These are phyloP conservation scores for Malus orientalis DNA, from an alignment of 306 rosid species.

Conservation along the genomic window DNA sequence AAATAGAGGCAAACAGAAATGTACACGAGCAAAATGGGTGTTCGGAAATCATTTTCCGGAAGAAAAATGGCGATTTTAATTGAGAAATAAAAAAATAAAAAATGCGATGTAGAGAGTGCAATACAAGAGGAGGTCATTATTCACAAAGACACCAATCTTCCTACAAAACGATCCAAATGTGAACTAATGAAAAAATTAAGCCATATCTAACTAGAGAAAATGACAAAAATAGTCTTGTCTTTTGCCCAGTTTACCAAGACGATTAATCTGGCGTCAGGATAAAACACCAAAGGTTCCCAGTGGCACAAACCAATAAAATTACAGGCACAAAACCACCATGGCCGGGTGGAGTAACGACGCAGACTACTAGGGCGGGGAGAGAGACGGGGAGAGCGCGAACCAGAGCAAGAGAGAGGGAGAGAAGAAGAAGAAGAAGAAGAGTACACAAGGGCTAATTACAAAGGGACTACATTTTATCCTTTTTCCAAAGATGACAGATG, in stretches of 20 bases:
- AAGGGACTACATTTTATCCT: slow-evolving; percentile 30
- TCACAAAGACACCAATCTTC: not conserved
- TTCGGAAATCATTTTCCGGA: not conserved
- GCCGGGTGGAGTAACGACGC: not conserved
- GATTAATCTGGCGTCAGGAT: slow-evolving; percentile 30
- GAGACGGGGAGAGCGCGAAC: not conserved
- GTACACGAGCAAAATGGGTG: not conserved
- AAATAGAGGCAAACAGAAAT: no score
- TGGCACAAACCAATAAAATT: slow-evolving; percentile 22
- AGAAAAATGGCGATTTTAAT: not conserved
- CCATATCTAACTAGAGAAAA: slow-evolving; percentile 14
- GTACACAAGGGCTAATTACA: slow-evolving; percentile 53
- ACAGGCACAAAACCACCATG: not conserved
- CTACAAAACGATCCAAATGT: not conserved
- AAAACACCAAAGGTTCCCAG: slow-evolving; percentile 1
- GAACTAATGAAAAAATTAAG: slow-evolving; percentile 7
- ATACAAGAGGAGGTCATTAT: not conserved
- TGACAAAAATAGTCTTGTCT: slow-evolving; percentile 25
- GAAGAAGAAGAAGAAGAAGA: not conserved
- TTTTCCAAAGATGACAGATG: slow-evolving; percentile 28
- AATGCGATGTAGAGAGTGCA: not conserved
- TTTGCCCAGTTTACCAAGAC: slow-evolving; percentile 12
- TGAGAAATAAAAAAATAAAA: not conserved
- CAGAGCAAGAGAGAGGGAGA: not conserved
- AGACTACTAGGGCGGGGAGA: not conserved